Evolutionary conservation across 139 green algal genomes (phyloP), one percentile per base, ranked within the genome.

Genomic region (Coccomyxa sp.): DNA sequence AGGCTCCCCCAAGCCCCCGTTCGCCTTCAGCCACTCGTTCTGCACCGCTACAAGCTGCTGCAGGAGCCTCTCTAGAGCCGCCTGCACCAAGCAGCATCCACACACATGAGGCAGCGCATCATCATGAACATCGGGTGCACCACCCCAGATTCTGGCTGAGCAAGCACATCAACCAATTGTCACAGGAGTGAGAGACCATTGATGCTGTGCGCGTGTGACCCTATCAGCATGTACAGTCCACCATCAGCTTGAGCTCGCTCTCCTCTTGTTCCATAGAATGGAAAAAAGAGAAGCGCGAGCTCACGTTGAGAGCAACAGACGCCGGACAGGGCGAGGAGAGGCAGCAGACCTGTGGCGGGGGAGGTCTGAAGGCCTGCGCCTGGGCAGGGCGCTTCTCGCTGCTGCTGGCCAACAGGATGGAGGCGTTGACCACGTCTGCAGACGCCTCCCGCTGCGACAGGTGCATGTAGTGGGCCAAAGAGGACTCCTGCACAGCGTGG

Each of bases 381-480:
- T n/a, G 39, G 64, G 10, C 6, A 27, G 3, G 24, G 6, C 24
- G 50, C 73, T 31, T 16, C 44, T 9, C n/a, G 27, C 38, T 34
- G n/a, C 2, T 14, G 27, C 76, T 40, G 37, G 78, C 73, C 10
- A 41, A 40, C 77, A 96, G 82, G 36, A 97, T 73, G 12, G 89
- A 89, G 7, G 81, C 78, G 76, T 97, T 97, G 55, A 96, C 81
- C 0, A 83, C 80, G 72, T 97, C 92, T 4, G 92, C 92, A 12
- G 92, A 85, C 0, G 77, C 79, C 76, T 97, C 91, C 0, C 92
- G 86, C 81, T 92, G 89, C 24, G 34, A 39, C 2, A 70, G 68
- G 12, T 78, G 36, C 79, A 97, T 76, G 36, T 97, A 84, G 76
- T 88, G 75, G 0, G 78, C 77, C 71, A 97, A 72, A 0, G 88